phyloP scores from a whole-genome alignment of 2,329 filamentous ascomycete species.

The Claviceps arundinis region DNA sequence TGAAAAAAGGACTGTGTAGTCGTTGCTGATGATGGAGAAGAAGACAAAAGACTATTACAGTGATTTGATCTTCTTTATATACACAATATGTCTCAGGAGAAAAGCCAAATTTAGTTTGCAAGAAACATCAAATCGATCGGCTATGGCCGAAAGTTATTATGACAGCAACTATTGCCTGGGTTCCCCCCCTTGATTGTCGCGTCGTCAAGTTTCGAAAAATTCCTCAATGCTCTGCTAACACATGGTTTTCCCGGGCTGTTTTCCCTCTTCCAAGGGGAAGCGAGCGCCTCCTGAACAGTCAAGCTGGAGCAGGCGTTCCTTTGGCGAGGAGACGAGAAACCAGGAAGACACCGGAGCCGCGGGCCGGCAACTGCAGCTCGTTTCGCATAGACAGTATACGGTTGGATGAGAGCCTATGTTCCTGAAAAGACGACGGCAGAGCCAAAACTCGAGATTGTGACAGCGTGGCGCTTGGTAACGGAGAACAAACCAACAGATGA shows the following conservation, averaged over 20 bases:
- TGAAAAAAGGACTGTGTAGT: neutral
- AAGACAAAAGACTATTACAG: neutral
- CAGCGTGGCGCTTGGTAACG: neutral
- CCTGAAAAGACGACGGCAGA: neutral
- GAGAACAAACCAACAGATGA: neutral
- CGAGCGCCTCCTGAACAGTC: neutral
- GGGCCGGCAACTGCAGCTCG: neutral
- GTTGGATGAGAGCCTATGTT: neutral
- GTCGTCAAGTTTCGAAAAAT: neutral
- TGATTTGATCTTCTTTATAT: neutral
- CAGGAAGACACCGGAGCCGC: neutral
- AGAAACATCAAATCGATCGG: neutral
- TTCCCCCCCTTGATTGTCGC: neutral
- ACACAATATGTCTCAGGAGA: neutral
- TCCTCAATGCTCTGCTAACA: neutral
- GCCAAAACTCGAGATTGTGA: neutral
- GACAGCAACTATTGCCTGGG: neutral
- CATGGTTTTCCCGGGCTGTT: neutral
- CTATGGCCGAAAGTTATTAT: neutral
- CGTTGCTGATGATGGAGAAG: neutral
- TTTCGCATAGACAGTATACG: neutral
- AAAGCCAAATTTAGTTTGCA: too few relatives aligned
- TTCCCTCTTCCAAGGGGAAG: neutral
- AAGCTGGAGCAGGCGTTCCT: neutral
- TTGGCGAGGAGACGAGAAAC: neutral